Base-by-base conservation (phyloP, 345 rosid species). In the Gossypium sturtianum region DNA sequence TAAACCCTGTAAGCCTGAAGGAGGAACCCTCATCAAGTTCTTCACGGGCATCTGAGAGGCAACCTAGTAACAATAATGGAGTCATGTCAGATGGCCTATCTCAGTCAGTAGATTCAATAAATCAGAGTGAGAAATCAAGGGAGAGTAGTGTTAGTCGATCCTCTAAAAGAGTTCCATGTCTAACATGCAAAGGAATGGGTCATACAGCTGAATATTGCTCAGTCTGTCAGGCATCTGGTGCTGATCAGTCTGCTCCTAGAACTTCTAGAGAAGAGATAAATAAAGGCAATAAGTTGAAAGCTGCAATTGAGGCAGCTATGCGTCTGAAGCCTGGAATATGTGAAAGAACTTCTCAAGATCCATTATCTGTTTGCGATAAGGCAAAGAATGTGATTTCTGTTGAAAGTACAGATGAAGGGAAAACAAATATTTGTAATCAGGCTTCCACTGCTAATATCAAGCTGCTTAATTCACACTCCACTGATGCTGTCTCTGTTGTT, bases 231-330 rank as follows among this genome's bases (percentile, higher is more conserved):
- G 79, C 82, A 76, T 80, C 87, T 80, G 87, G 76, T 57, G 56
- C 74, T 65, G 93, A 93, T 82, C 47, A 63, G 25, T 75, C 89
- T 64, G 76, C 85, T 73, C 41, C 89, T 34, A 89, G 80, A 87
- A 81, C 61, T 75, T 73, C 74, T n/a, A 82, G 77, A 76, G 93
- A 83, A 79, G 93, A 86, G 57, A 75, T 73, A 70, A 79, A 78
- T 73, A 86, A 82, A 77, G 84, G 86, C 74, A 87, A 82, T 71
- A 88, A 89, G 76, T 80, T 88, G 83, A 90, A 89, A 83, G 90
- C 97, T 78, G 92, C 97, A 29, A 87, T 93, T 77, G 93, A 91
- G 72, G 93, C 92, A 49, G 89, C 94, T 67, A 86, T 86, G 69
- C 91, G 87, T 62, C 89, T 91, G 82, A 88, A 82, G 86, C 94